phyloP scores from a whole-genome alignment of 2,329 filamentous ascomycete genomes.

The Xylariomycetidae sp. region DNA sequence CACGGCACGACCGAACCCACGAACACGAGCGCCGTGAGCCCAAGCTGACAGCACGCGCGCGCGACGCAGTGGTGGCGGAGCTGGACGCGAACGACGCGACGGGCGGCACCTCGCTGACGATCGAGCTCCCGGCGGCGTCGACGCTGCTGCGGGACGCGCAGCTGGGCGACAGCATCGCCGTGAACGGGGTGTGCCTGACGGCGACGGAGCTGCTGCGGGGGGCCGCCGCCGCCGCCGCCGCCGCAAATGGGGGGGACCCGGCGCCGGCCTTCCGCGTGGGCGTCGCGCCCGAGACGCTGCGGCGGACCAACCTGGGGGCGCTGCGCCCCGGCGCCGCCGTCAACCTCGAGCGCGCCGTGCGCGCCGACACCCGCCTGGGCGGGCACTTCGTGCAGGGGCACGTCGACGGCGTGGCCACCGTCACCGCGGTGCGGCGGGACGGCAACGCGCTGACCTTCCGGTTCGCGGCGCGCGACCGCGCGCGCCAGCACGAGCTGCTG shows the following conservation, averaged over 20 bases:
- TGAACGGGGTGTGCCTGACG: constrained; percentile 95
- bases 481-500: constrained; percentile 44
- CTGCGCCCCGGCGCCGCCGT: constrained; percentile 62
- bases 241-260: no score
- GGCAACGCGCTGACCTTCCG: constrained; percentile 88
- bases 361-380: constrained; percentile 89
- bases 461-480: constrained; percentile 54
- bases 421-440: constrained; percentile 68
- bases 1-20: no score
- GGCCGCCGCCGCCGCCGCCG: not conserved
- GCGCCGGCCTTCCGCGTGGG: constrained; percentile 73
- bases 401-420: constrained; percentile 81
- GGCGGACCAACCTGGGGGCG: constrained; percentile 86
- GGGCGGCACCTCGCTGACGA: constrained; percentile 85
- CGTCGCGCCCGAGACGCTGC: constrained; percentile 90
- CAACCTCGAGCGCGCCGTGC: constrained; percentile 91
- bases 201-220: constrained; percentile 61
- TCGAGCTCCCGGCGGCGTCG: constrained; percentile 60
- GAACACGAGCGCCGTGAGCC: no score
- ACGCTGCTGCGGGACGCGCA: constrained; percentile 77
- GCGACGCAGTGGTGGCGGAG: constrained; percentile 68
- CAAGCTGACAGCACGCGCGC: no score
- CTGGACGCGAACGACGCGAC: constrained; percentile 76
- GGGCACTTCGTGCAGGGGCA: constrained; percentile 98
- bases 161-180: constrained; percentile 85